Conservation (phyloP, 2,329 filamentous ascomycete species). For the Elsinoe australis region DNA sequence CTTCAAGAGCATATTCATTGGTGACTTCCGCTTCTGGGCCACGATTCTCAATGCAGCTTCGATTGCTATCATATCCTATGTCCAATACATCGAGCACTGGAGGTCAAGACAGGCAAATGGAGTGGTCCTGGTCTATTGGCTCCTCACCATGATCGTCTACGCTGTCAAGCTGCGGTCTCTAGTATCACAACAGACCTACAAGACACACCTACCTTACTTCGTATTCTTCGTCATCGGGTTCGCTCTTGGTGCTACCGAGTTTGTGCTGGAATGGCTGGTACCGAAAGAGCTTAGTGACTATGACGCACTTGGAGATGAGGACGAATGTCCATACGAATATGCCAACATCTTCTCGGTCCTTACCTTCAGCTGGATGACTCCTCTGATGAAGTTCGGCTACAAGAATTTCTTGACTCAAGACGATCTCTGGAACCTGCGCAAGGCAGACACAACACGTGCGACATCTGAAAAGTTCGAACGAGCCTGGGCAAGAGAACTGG, state of each 20-base stretch:
- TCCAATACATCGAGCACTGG: slow-evolving; percentile 82
- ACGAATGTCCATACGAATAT: slow-evolving; percentile 76
- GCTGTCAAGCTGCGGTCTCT: slow-evolving; percentile 80
- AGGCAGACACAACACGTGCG: slow-evolving; percentile 66
- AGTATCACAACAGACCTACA: slow-evolving; percentile 66
- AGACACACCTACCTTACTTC: slow-evolving; percentile 64
- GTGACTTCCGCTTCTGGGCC: slow-evolving; percentile 82
- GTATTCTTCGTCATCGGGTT: slow-evolving; percentile 65
- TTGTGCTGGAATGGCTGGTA: slow-evolving; percentile 75
- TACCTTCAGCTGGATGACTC: slow-evolving; percentile 98
- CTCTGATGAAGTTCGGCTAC: slow-evolving; percentile 93
- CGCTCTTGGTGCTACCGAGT: slow-evolving; percentile 61
- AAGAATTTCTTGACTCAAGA: slow-evolving; percentile 86
- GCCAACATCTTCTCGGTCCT: slow-evolving; percentile 88
- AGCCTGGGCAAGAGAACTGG: slow-evolving; percentile 69
- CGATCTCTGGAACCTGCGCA: slow-evolving; percentile 86
- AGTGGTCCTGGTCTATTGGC: slow-evolving; percentile 86
- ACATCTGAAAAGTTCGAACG: slow-evolving; percentile 64
- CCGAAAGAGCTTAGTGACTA: slow-evolving; percentile 68
- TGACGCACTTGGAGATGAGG: slow-evolving; percentile 58
- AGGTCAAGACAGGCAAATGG: slow-evolving; percentile 78
- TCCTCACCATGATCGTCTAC: slow-evolving; percentile 71
- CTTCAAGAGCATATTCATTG: slow-evolving; percentile 62
- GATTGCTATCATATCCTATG: slow-evolving; percentile 62
- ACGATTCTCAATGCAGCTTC: slow-evolving; percentile 65